Conservation (phyloP, 345 rosid species). For the Iberis pinnata region DNA sequence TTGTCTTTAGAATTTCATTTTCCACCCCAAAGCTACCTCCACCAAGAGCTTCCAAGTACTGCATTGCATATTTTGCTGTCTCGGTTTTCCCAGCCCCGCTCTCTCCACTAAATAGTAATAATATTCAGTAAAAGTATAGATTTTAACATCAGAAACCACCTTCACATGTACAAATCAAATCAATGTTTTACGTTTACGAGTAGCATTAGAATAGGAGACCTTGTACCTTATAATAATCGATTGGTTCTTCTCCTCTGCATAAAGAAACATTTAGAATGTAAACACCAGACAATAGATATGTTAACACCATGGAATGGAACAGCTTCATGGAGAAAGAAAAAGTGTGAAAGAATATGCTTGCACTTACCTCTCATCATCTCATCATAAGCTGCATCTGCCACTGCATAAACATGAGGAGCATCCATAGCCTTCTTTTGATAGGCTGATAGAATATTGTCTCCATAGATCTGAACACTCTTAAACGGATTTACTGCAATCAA, state of each 20-base stretch:
- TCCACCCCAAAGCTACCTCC: conserved; percentile 72
- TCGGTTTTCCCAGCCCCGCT: conserved; percentile 99
- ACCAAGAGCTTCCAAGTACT: conserved; percentile 81
- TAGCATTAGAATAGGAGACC: conserved; percentile 4
- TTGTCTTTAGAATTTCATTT: conserved; percentile 55
- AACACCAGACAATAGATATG: conserved; percentile 2
- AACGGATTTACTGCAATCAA: conserved; percentile 88
- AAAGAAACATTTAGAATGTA: conserved; percentile 17
- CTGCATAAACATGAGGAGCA: conserved; percentile 76
- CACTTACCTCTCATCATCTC: conserved; percentile 90
- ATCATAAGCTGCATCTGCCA: conserved; percentile 72
- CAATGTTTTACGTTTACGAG: neutral
- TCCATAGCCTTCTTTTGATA: conserved; percentile 56
- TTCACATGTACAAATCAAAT: neutral
- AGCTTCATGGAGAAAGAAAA: too few species aligned
- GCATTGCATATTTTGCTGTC: conserved; percentile 89
- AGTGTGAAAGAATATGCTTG: too few species aligned
- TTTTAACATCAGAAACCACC: neutral
- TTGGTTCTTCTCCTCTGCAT: conserved; percentile 78
- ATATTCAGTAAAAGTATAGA: neutral
- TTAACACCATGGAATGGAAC: too few species aligned
- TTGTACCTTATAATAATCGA: conserved; percentile 85
- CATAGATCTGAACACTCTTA: conserved; percentile 58
- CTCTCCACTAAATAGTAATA: conserved; percentile 95
- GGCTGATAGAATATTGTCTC: conserved; percentile 44